Evolutionary conservation across 371 early-diverging fungal genomes (phyloP), one percentile per base, ranked within the genome.

Genomic region (Encephalitozoon hellem): DNA sequence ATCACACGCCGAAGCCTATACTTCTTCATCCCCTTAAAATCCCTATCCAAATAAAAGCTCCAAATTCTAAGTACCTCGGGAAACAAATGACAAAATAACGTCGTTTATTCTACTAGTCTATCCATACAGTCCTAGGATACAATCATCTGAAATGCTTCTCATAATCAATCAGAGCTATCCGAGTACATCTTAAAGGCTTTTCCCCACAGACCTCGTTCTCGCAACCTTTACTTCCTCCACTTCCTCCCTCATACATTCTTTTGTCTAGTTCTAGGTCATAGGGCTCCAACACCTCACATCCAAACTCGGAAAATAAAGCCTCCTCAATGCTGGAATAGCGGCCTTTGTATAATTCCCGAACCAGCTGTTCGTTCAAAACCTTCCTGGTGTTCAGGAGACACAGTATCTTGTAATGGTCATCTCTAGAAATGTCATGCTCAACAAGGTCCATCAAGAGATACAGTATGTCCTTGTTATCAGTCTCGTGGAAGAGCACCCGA

Each of bases 1-100:
- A 69, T 69, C 23, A 74, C 38, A 28, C 47, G 52, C 4, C 32
- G 53, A 45, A 74, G 30, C 26, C 21, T 74, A 41, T 74, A 74
- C 49, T 64, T 72, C 49, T 39, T 34, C 45, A 70, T 43, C 41
- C 47, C 23, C 47, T 39, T n/a, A 11, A 12, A 12, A 23, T 8
- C 25, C 43, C 1, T 11, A 41, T 12, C 26, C 26, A 66, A 66
- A 66, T 66, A 66, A 66, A 59, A 59, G 21, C 9, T 47, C 18
- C 15, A 15, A 26, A 34, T 34, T 30, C 59, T 11, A 15, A 59
- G 25, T 32, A 42, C 43, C 11, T 38, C 15, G 4, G 4, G 18
- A 59, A 9, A 52, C 23, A 5, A 54, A 54, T 4, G 2, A 15
- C 30, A 54, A 1, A 26, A 54, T 30, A 54, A 30, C 2, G 4